Conservation (phyloP, 495 filamentous ascomycete species). For the Neurospora sp. region DNA sequence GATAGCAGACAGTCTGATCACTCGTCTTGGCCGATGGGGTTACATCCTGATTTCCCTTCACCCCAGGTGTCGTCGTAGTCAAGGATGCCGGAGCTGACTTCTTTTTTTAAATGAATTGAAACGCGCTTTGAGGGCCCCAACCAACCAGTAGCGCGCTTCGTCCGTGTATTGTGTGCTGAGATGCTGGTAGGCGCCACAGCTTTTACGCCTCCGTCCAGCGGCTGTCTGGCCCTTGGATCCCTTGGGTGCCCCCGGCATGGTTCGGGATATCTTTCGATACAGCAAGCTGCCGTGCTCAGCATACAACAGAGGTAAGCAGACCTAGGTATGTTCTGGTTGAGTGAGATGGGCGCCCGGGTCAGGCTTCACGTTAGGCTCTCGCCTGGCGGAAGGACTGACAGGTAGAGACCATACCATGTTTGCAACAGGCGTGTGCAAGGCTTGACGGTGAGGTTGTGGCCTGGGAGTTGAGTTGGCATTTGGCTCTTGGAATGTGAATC, state of each 20-base stretch:
- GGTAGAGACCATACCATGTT: not conserved
- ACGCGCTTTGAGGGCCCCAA: conserved; percentile 17
- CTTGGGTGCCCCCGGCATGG: not conserved
- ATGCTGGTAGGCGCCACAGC: conserved; percentile 6
- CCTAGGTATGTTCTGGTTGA: not conserved
- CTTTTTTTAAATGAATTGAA: conserved; percentile 26
- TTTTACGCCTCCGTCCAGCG: conserved; percentile 4
- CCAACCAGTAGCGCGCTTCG: conserved; percentile 26
- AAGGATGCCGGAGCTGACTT: conserved; percentile 15
- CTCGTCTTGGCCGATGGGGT: not conserved
- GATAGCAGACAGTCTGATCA: not conserved
- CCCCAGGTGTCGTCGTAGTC: not conserved
- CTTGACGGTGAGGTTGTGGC: not conserved
- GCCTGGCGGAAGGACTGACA: not conserved
- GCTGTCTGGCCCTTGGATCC: not conserved
- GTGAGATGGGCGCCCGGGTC: not conserved
- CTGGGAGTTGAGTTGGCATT: not conserved
- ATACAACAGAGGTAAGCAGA: not conserved
- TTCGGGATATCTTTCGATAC: not conserved
- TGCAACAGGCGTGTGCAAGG: not conserved
- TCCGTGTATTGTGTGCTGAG: conserved; percentile 20
- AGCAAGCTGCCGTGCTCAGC: not conserved
- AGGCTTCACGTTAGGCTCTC: not conserved
- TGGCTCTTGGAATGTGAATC: not conserved
- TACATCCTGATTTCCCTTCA: not conserved